Base-by-base conservation (phyloP, 2,329 filamentous ascomycete genomes). In the Epichloe hybrida region DNA sequence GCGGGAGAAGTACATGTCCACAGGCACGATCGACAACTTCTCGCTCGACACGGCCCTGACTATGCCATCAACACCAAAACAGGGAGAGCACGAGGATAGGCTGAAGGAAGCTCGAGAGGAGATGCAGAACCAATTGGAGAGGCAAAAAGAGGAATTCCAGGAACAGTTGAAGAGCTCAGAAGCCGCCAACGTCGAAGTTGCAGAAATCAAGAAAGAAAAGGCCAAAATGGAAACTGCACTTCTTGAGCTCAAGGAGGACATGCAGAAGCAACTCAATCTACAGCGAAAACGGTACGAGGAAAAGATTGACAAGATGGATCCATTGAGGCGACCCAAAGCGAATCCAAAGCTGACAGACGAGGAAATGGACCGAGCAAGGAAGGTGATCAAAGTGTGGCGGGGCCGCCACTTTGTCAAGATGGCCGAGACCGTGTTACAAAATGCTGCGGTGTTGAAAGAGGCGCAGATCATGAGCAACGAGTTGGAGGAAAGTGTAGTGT, bases 391-490 rank as follows among this genome's bases (percentile, higher is more conserved):
- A 54, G 82, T 85, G 58, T 98, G 93, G 93, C 81, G 82, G 54
- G 77, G 84, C 57, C 82, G 88, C 34, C 86, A 88, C 61, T 96
- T 91, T 60, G 88, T 98, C 52, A 83, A 84, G 50, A 95, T 98
- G 87, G 90, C 91, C 3, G 93, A 97, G 66, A 81, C 84, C 2
- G 83, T 97, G 27, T 72, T 98, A 44, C 89, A 95, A 62, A 84
- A 95, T 64, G 91, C 91, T 3, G 82, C 87, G 7, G 80, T 83
- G 27, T 68, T 98, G 52, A 98, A 98, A 65, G 93, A 98, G 67
- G 93, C 93, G 1, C 93, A 98, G 63, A 84, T 98, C 54, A 93
- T 98, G 88, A 95, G 90, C 70, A 91, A 95, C 59, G 88, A 95
- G 60, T 86, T 98, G 71, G 87, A 93, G 58, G 93, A 96, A 65